These are phyloP conservation scores for Apiospora kogelbergensis DNA, from an alignment of 2,329 filamentous ascomycete species.

Conservation along the genomic window DNA sequence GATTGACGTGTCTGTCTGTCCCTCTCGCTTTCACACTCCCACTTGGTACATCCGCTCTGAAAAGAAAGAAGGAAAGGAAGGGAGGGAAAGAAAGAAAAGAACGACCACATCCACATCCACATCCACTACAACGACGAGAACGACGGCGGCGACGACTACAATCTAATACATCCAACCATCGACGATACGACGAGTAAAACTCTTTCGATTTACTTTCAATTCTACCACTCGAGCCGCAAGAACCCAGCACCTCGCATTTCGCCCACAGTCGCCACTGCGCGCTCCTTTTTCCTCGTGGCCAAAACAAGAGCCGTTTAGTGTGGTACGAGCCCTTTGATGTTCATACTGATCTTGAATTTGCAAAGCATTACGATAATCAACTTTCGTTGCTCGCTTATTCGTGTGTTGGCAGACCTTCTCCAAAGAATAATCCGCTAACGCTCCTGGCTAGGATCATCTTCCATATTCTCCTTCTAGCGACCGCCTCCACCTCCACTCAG, in stretches of 20 bases:
- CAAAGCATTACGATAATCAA: not conserved
- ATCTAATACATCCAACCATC: not conserved
- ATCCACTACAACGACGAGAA: not conserved
- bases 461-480: not conserved
- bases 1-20: not conserved
- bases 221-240: not conserved
- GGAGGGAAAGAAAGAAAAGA: not conserved
- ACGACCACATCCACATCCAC: not conserved
- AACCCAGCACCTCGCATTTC: not conserved
- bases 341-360: not conserved
- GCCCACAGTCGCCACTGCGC: not conserved
- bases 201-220: not conserved
- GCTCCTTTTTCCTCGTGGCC: not conserved
- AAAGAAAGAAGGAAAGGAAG: constrained; percentile 3
- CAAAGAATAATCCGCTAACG: not conserved
- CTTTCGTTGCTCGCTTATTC: not conserved
- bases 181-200: not conserved
- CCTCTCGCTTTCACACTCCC: not conserved
- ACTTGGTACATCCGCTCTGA: not conserved
- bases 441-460: not conserved
- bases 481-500: not conserved
- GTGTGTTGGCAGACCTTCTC: not conserved
- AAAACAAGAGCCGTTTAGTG: not conserved
- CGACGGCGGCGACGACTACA: not conserved
- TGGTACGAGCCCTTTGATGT: constrained; percentile 1